Evolutionary conservation across 2,329 filamentous ascomycete species (phyloP), one percentile per base, ranked within the genome.

Genomic region (Akanthomyces muscarius): DNA sequence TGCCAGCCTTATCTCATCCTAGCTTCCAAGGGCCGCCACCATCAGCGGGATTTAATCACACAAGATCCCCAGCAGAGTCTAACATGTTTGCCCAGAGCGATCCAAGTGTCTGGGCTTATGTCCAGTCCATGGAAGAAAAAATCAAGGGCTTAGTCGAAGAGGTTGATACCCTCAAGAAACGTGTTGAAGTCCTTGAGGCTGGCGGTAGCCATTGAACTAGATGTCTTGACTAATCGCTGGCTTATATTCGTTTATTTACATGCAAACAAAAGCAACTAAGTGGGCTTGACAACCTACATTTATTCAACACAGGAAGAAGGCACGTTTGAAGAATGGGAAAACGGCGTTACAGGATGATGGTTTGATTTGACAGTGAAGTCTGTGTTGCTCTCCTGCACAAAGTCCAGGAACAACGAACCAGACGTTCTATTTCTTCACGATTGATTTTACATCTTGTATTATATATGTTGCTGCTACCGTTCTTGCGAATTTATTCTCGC

Each of bases 61-160:
- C 66, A 13, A 69, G 71, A 45, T 73, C 77, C 60, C 76, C 83
- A 23, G 78, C 77, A 50, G 83, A 85, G 66, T 85, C 84, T 65
- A 91, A 91, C 68, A 80, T 91, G 65, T 88, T 91, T 72, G 79
- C 85, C 59, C 77, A 82, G 21, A 78, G 79, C 21, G 84, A 86
- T 57, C 80, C 86, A 66, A 87, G 86, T 48, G 78, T 93, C 10
- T 92, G 88, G 88, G 77, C 81, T 4, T 92, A 92, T 69, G 84
- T 93, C 41, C 86, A 91, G 63, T 82, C 81, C 21, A 78, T 94
- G 56, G 90, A 94, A 70, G 83, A 86, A 14, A 77, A 75, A 65
- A 69, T 77, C 55, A 77, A 77, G 65, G 67, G 67, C 36, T 65
- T 77, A 23, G 69, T 71, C 2, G 75, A 77, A 10, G 75, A 72